Conservation (phyloP, 306 rosid species). For the Sophora flavescens region DNA sequence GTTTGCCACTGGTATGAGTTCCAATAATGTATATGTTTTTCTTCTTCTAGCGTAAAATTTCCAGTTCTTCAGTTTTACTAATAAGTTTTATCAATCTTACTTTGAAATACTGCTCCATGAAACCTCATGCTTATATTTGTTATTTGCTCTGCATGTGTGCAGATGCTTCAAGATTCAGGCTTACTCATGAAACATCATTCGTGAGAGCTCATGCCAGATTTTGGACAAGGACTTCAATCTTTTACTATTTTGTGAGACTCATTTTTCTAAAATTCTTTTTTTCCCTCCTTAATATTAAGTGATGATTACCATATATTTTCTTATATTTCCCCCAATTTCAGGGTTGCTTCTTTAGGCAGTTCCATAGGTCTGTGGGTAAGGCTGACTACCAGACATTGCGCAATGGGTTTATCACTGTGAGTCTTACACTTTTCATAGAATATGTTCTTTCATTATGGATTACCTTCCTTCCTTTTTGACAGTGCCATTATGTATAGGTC, state of each 20-base stretch:
- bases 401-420: constrained; percentile 84
- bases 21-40: constrained; percentile 30
- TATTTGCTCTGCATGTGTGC: constrained; percentile 31
- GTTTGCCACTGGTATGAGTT: constrained; percentile 76
- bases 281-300: not conserved
- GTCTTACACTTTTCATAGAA: constrained; percentile 44
- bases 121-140: constrained; percentile 8
- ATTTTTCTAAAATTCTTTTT: constrained; percentile 29
- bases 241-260: constrained; percentile 80
- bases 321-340: constrained; percentile 43
- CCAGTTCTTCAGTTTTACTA: constrained; percentile 6
- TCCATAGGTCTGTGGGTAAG: constrained; percentile 79
- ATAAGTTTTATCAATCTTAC: not conserved
- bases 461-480: constrained; percentile 29
- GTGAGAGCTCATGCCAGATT: constrained; percentile 81
- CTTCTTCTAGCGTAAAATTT: not conserved
- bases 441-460: not conserved
- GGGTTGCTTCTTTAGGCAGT: constrained; percentile 93
- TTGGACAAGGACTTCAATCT: constrained; percentile 77
- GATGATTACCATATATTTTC: not conserved
- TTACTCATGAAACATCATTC: constrained; percentile 90
- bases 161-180: constrained; percentile 87
- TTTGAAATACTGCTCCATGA: constrained; percentile 31
- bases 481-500: constrained; percentile 58
- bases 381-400: constrained; percentile 81